phyloP scores from a whole-genome alignment of 2,329 filamentous ascomycete genomes.

The Ramularia endophylla region DNA sequence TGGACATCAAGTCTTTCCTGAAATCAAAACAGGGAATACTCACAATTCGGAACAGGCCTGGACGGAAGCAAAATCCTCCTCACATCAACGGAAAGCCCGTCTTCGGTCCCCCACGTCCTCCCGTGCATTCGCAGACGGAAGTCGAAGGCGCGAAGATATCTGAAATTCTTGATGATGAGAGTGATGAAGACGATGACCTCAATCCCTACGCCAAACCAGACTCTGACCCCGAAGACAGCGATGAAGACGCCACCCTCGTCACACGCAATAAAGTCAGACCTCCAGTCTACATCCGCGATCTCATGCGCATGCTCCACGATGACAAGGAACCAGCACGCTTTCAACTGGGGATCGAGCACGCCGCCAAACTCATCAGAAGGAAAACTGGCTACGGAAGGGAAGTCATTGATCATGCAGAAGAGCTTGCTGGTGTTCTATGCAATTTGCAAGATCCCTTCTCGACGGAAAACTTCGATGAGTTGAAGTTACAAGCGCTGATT shows the following conservation, averaged over 20 bases:
- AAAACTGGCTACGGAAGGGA: constrained; percentile 87
- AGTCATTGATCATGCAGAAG: constrained; percentile 74
- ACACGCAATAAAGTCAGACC: constrained; percentile 74
- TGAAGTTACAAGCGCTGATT: constrained; percentile 74
- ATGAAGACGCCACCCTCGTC: constrained; percentile 85
- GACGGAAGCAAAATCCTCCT: constrained; percentile 10
- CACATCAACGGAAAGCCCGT: constrained; percentile 17
- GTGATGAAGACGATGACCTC: constrained; percentile 58
- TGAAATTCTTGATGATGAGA: constrained; percentile 36
- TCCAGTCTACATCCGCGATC: constrained; percentile 85
- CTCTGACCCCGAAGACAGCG: constrained; percentile 83
- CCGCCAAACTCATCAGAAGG: constrained; percentile 73
- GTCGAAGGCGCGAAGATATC: constrained; percentile 29
- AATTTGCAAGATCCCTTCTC: constrained; percentile 83
- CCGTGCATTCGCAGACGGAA: constrained; percentile 21
- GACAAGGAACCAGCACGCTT: constrained; percentile 81
- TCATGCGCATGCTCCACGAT: constrained; percentile 72
- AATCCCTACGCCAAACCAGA: constrained; percentile 77
- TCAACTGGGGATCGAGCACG: constrained; percentile 69
- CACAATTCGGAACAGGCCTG: background rate
- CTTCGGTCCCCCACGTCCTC: constrained; percentile 9
- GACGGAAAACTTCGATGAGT: constrained; percentile 67
- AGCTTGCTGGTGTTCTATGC: constrained; percentile 69
- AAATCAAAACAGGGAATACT: background rate
- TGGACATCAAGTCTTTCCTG: constrained; percentile 39